Evolutionary conservation across 805 yeast species (phyloP).

Genomic region (Scheffersomyces lignosus): DNA sequence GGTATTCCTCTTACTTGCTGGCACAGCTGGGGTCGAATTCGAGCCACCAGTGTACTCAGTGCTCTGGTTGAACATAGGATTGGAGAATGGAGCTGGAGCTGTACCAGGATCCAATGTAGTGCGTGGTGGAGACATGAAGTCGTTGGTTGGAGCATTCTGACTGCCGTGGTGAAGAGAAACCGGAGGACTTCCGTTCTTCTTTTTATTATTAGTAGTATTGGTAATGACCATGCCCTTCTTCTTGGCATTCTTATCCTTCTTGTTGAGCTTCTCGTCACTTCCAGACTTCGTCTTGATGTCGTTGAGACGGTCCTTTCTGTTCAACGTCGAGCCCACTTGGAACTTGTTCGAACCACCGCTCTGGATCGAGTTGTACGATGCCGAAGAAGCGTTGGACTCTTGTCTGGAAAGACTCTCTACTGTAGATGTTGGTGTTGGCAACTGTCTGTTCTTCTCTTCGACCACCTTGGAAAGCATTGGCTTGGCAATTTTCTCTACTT

Average conservation of each 20-base stretch:
- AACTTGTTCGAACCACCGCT: constrained; percentile 30
- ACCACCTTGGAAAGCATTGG: background rate
- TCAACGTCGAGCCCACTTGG: constrained; percentile 15
- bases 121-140: background rate
- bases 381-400: constrained; percentile 6
- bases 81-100: constrained; percentile 5
- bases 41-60: constrained; percentile 7
- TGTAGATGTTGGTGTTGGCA: constrained; percentile 15
- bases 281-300: constrained; percentile 2
- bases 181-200: background rate
- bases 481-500: background rate
- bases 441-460: constrained; percentile 9
- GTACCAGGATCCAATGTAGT: too few species aligned
- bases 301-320: constrained; percentile 11
- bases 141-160: background rate
- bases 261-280: background rate
- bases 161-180: background rate
- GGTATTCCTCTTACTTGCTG: constrained; percentile 18
- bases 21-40: constrained; percentile 3
- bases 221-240: too few species aligned
- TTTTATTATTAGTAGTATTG: too few species aligned
- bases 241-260: too few species aligned
- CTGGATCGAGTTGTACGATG: constrained; percentile 31
- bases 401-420: constrained; percentile 10
- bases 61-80: constrained; percentile 18